phyloP scores from a whole-genome alignment of 352 stramenopile genomes.

The Pythium pyrilobum region DNA sequence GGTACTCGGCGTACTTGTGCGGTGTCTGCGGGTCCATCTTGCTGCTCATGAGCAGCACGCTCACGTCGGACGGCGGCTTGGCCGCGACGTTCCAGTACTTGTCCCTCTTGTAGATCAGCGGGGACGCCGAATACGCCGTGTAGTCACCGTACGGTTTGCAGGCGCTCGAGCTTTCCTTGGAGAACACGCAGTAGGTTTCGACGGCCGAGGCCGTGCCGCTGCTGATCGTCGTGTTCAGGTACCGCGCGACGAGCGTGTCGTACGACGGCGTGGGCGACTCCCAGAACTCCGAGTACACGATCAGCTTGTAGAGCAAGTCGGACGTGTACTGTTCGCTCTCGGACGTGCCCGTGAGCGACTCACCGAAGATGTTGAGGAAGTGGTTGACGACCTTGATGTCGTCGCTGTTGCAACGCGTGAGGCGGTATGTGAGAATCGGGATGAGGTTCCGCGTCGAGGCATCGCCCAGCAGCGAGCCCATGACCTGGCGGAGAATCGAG shows the following conservation, averaged over 20 bases:
- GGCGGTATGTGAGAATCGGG: slow-evolving; percentile 25
- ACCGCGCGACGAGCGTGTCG: slow-evolving; percentile 4
- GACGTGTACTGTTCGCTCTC: slow-evolving; percentile 13
- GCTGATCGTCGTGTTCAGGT: slow-evolving; percentile 21
- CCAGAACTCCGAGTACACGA: slow-evolving; percentile 30
- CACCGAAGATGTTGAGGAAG: slow-evolving; percentile 11
- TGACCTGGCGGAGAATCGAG: slow-evolving; percentile 21
- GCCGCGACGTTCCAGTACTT: slow-evolving; percentile 30
- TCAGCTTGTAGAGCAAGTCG: slow-evolving; percentile 27
- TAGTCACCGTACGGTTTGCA: slow-evolving; percentile 30
- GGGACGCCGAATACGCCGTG: slow-evolving; percentile 2
- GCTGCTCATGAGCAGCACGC: slow-evolving; percentile 32
- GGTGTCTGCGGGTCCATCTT: slow-evolving; percentile 33
- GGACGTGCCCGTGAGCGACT: slow-evolving; percentile 4
- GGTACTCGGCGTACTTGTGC: slow-evolving; percentile 27
- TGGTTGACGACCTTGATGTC: slow-evolving; percentile 27
- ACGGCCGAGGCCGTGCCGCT: slow-evolving; percentile 18
- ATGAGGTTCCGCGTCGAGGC: slow-evolving; percentile 15
- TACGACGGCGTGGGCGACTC: slow-evolving; percentile 19
- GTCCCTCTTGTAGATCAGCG: slow-evolving; percentile 23
- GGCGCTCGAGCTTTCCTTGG: slow-evolving; percentile 28
- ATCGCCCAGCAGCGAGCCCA: slow-evolving; percentile 31
- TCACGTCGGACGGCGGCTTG: slow-evolving; percentile 21
- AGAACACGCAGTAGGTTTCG: slow-evolving; percentile 45
- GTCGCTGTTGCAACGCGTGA: slow-evolving; percentile 25